Evolutionary conservation across 2,329 filamentous ascomycete genomes (phyloP).

Genomic region (Pseudogymnoascus sp.): DNA sequence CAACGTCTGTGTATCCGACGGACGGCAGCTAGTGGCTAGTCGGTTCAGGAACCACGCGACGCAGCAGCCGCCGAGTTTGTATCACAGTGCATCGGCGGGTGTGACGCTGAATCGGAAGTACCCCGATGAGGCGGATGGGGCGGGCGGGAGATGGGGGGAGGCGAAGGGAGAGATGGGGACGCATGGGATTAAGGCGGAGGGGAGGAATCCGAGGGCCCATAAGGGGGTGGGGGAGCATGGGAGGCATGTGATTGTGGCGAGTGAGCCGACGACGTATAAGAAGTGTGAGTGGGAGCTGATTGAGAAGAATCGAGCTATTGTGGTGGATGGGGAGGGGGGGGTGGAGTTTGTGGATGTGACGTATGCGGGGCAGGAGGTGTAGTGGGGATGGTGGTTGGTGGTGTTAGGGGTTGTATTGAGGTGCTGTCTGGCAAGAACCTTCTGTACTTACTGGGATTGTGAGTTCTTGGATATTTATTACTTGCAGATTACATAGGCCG

Average conservation of each 20-base stretch:
- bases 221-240: constrained; percentile 39
- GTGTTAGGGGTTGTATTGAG: not conserved
- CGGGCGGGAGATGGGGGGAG: constrained; percentile 31
- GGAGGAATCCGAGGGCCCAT: constrained; percentile 24
- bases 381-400: not conserved
- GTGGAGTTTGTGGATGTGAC: not conserved
- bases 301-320: constrained; percentile 40
- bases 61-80: constrained; percentile 46
- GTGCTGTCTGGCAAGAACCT: no score
- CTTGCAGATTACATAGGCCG: not conserved
- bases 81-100: constrained; percentile 45
- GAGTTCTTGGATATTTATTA: not conserved
- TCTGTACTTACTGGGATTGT: not conserved
- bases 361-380: not conserved
- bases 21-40: constrained; percentile 42
- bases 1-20: constrained; percentile 48
- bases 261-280: constrained; percentile 49
- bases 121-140: constrained; percentile 41
- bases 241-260: constrained; percentile 47
- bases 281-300: constrained; percentile 47
- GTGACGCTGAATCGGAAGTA: constrained; percentile 48
- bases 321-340: constrained; percentile 33
- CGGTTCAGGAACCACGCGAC: constrained; percentile 47
- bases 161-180: constrained; percentile 19
- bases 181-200: constrained; percentile 12